A percentile compares a stretch with the other conserved stretches of the same genome.
Conservation (phyloP, 225 moss, liverwort and hornwort genomes). For the Asterella californica region DNA sequence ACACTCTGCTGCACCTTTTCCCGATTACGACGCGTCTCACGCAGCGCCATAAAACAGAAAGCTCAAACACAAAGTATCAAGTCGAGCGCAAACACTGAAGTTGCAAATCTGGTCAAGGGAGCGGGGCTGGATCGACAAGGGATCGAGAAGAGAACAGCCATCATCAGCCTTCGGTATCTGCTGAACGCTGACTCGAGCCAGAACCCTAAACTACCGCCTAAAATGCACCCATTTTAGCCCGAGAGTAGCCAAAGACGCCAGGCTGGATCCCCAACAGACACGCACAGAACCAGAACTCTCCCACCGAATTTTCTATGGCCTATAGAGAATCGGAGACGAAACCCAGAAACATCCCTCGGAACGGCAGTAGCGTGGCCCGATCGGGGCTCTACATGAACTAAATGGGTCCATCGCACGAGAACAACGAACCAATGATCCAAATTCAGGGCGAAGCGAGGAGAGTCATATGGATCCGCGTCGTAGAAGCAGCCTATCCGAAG, state of each 20-base stretch:
- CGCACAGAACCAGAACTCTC: too few species aligned
- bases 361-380: background rate
- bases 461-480: background rate
- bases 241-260: background rate
- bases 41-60: background rate
- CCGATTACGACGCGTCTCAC: background rate
- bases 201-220: slow-evolving; percentile 7
- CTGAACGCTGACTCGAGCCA: background rate
- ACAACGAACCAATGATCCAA: background rate
- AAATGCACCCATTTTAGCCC: background rate
- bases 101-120: background rate
- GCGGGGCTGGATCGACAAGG: background rate
- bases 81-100: background rate
- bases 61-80: background rate
- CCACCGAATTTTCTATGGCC: background rate
- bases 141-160: background rate
- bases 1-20: background rate
- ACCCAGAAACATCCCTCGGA: background rate
- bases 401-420: background rate
- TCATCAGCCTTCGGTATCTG: background rate
- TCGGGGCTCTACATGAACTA: background rate
- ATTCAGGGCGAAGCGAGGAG: background rate
- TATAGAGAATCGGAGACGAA: background rate
- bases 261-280: background rate
- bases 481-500: background rate